Evolutionary conservation across 2,329 filamentous ascomycete species (phyloP).

Genomic region (Ramichloridium luteum): DNA sequence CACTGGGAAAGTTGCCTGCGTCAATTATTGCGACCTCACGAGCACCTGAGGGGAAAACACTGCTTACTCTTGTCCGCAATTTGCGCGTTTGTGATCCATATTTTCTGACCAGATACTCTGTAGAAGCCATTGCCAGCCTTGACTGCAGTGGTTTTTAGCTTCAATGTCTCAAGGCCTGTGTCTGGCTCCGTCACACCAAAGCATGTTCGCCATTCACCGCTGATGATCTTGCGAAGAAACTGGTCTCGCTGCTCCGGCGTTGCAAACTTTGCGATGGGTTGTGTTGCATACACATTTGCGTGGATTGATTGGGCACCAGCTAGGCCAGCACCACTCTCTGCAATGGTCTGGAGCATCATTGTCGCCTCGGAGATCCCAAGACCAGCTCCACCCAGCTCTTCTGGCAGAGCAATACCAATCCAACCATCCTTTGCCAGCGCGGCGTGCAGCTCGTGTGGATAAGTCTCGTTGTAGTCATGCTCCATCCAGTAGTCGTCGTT

Average conservation of each 20-base stretch:
- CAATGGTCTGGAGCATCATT: conserved; percentile 68
- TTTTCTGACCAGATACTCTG: conserved; percentile 64
- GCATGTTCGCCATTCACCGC: conserved; percentile 58
- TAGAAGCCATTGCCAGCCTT: conserved; percentile 51
- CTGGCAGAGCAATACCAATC: conserved; percentile 69
- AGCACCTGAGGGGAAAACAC: no score
- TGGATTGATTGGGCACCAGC: conserved; percentile 50
- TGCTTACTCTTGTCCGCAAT: conserved; percentile 68
- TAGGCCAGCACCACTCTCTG: conserved; percentile 59
- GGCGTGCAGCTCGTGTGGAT: conserved; percentile 65
- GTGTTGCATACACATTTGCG: conserved; percentile 60
- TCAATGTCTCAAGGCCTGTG: conserved; percentile 65
- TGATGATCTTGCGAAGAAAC: conserved; percentile 59
- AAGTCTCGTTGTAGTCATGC: conserved; percentile 55
- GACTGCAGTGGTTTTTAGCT: conserved; percentile 52
- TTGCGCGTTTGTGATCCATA: conserved; percentile 80
- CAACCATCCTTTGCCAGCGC: conserved; percentile 64
- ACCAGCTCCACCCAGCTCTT: conserved; percentile 60
- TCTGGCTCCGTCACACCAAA: conserved; percentile 82
- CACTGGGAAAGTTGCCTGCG: no score
- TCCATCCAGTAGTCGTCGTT: conserved; percentile 67
- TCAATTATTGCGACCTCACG: no score
- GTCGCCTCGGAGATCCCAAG: conserved; percentile 70
- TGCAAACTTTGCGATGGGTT: conserved; percentile 61
- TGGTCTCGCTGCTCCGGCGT: conserved; percentile 49